These are phyloP conservation scores for Lipomyces japonicus DNA, from an alignment of 805 yeast species.

Conservation along the genomic window DNA sequence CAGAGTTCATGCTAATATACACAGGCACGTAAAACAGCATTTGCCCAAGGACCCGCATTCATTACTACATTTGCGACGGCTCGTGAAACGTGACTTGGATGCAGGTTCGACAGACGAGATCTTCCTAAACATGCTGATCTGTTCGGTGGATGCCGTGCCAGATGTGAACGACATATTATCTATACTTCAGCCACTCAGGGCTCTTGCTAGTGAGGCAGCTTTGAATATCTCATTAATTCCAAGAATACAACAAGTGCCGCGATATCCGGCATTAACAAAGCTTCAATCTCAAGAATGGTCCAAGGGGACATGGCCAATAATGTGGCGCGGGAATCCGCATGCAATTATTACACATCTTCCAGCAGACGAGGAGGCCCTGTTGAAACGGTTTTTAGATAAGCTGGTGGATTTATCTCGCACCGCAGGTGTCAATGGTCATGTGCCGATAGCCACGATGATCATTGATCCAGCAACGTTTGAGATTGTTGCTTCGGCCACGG, in stretches of 20 bases:
- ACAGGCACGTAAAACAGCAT: conserved; percentile 32
- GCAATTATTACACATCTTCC: conserved; percentile 49
- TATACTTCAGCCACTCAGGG: conserved; percentile 29
- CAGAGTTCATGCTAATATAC: neutral
- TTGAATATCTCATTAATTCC: conserved; percentile 11
- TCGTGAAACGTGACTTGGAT: conserved; percentile 30
- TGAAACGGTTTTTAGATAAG: conserved; percentile 37
- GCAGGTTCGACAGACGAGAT: conserved; percentile 2
- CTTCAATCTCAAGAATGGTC: conserved; percentile 69
- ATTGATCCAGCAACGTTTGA: conserved; percentile 52
- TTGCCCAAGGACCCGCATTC: conserved; percentile 37
- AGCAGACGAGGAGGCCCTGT: conserved; percentile 46
- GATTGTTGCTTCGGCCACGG: conserved; percentile 43
- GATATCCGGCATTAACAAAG: conserved; percentile 62
- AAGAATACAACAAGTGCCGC: conserved; percentile 47
- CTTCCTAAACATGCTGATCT: conserved; percentile 42
- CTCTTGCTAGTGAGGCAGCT: neutral
- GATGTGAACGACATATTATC: conserved; percentile 32
- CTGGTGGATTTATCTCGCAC: conserved; percentile 29
- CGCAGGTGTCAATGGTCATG: conserved; percentile 7
- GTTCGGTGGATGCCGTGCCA: conserved; percentile 42
- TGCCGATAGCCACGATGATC: conserved; percentile 58
- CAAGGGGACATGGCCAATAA: conserved; percentile 70
- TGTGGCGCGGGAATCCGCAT: conserved; percentile 88
- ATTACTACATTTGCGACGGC: conserved; percentile 38